phyloP scores from a whole-genome alignment of 805 yeast species.

The Ogataea chonburiensis region DNA sequence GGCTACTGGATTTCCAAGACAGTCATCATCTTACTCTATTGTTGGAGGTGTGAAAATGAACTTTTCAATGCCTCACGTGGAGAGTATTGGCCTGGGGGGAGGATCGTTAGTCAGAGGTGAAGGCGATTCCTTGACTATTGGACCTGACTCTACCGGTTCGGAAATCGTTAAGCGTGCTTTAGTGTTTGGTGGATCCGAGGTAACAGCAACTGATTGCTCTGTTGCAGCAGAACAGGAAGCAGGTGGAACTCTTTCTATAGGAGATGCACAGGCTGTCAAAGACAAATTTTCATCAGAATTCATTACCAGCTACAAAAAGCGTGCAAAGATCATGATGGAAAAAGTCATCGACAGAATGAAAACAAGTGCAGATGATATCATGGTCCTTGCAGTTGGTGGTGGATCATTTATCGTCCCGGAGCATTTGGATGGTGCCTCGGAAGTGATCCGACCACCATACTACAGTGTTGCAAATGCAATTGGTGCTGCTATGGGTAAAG shows the following conservation, averaged over 20 bases:
- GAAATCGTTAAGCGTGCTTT: constrained; percentile 37
- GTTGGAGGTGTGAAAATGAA: constrained; percentile 51
- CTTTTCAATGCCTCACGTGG: constrained; percentile 51
- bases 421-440: constrained; percentile 38
- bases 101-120: constrained; percentile 43
- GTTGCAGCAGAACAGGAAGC: constrained; percentile 33
- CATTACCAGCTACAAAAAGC: constrained; percentile 5
- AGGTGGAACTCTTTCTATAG: constrained; percentile 27
- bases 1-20: constrained; percentile 48
- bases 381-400: constrained; percentile 48
- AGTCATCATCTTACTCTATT: constrained; percentile 40
- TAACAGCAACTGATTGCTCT: constrained; percentile 45
- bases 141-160: constrained; percentile 50
- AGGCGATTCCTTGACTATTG: constrained; percentile 32
- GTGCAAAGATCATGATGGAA: constrained; percentile 35
- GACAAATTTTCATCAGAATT: constrained; percentile 11
- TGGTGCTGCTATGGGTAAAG: constrained; percentile 49
- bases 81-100: constrained; percentile 50
- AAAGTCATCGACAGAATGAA: constrained; percentile 44
- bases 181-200: constrained; percentile 42
- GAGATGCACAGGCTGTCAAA: constrained; percentile 23
- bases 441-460: constrained; percentile 42
- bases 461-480: constrained; percentile 49
- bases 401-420: constrained; percentile 47
- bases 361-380: constrained; percentile 41